phyloP scores from a whole-genome alignment of 148 eudicot species.

The Salicornia ramosissima region DNA sequence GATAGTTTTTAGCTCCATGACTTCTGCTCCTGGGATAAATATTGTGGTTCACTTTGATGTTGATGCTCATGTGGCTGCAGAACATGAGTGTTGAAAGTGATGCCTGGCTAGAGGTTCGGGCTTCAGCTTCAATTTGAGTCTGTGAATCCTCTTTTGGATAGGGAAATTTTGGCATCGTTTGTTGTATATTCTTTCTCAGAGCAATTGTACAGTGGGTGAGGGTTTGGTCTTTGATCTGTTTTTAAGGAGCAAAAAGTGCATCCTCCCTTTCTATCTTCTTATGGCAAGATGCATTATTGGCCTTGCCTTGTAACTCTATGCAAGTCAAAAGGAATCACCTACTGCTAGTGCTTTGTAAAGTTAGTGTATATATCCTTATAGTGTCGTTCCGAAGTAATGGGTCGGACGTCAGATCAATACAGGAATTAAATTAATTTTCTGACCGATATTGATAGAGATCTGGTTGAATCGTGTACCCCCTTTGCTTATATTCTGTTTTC shows the following conservation, averaged over 20 bases:
- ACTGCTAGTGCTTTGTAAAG: slow-evolving; percentile 47
- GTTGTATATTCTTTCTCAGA: slow-evolving; percentile 67
- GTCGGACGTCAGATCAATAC: slow-evolving; percentile 36
- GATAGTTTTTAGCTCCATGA: slow-evolving; percentile 4
- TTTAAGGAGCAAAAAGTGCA: slow-evolving; percentile 30
- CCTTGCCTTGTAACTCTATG: slow-evolving; percentile 52
- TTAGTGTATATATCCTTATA: slow-evolving; percentile 47
- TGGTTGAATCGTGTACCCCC: background rate
- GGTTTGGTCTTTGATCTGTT: slow-evolving; percentile 36
- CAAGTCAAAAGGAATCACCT: slow-evolving; percentile 41
- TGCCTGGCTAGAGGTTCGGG: slow-evolving; percentile 26
- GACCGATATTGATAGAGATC: slow-evolving; percentile 4
- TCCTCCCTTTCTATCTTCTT: slow-evolving; percentile 14
- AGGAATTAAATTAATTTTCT: slow-evolving; percentile 27
- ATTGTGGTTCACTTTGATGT: slow-evolving; percentile 11
- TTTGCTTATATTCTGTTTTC: background rate
- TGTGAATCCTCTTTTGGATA: slow-evolving; percentile 22
- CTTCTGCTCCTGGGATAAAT: background rate
- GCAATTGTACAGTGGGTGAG: slow-evolving; percentile 62
- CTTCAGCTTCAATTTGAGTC: background rate
- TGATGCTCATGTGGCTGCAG: slow-evolving; percentile 19
- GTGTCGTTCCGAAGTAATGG: slow-evolving; percentile 29
- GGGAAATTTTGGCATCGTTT: slow-evolving; percentile 45
- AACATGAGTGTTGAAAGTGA: slow-evolving; percentile 19
- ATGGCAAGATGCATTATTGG: slow-evolving; percentile 29